Conservation (phyloP, 352 stramenopile genomes). For the Phytophthora chlamydospora region DNA sequence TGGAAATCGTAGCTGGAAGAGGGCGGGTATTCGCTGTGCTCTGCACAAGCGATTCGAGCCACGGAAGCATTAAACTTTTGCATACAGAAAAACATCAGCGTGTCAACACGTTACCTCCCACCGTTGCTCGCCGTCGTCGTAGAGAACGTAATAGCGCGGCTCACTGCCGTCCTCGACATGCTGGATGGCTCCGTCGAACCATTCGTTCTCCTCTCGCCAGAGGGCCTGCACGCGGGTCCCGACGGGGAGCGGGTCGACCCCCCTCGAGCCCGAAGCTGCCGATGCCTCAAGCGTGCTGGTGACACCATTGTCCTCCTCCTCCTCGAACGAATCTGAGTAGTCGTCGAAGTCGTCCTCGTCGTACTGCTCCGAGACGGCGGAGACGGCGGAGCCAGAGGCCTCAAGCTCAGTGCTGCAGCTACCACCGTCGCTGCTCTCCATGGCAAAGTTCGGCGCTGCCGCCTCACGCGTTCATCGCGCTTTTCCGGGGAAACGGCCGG, state of each 20-base stretch:
- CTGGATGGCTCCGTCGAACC: constrained; percentile 46
- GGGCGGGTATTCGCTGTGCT: constrained; percentile 13
- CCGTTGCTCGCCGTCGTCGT: constrained; percentile 54
- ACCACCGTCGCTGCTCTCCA: constrained; percentile 15
- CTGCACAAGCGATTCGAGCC: constrained; percentile 3
- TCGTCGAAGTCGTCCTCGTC: constrained; percentile 52
- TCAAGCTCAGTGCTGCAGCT: constrained; percentile 29
- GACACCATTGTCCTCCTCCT: constrained; percentile 17
- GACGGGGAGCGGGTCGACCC: background rate
- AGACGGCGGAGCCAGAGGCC: constrained; percentile 7
- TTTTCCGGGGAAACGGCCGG: constrained; percentile 7
- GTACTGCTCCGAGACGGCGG: constrained; percentile 27
- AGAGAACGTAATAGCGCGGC: constrained; percentile 42
- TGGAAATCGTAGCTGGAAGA: constrained; percentile 10
- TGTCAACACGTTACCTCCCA: constrained; percentile 42
- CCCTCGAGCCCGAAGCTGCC: background rate
- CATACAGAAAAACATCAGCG: constrained; percentile 1
- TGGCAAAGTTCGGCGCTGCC: constrained; percentile 3
- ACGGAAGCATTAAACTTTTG: no score
- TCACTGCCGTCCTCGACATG: constrained; percentile 5
- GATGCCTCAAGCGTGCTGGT: background rate
- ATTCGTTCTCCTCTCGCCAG: constrained; percentile 51
- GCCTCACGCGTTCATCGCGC: background rate
- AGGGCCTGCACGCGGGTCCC: constrained; percentile 51
- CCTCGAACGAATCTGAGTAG: constrained; percentile 65